Percentiles rank a stretch among this genome's conserved stretches.
Evolutionary conservation across 2,329 filamentous ascomycete genomes (phyloP).

Genomic region (Paraconiothyrium brasiliense): DNA sequence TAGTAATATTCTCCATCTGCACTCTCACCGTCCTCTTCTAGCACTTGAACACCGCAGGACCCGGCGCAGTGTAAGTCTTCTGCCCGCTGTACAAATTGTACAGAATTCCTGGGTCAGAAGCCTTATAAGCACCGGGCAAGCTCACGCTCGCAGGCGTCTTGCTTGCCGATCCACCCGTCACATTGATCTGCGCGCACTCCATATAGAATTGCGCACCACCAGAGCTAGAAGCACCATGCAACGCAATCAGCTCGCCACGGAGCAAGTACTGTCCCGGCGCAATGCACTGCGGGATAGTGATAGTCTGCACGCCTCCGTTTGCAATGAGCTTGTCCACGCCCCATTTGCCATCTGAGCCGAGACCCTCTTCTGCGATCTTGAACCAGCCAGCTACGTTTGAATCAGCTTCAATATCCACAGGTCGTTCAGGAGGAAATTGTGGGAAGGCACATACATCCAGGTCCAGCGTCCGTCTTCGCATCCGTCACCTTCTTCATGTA

Average conservation of each 20-base stretch:
- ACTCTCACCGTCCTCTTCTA: conserved; percentile 34
- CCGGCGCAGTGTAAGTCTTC: conserved; percentile 59
- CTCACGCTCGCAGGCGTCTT: conserved; percentile 41
- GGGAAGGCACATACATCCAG: conserved; percentile 30
- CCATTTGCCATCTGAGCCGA: conserved; percentile 45
- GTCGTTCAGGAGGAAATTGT: conserved; percentile 10
- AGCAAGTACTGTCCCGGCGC: conserved; percentile 54
- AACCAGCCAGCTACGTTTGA: conserved; percentile 33
- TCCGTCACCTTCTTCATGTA: conserved; percentile 66
- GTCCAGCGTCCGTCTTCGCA: conserved; percentile 49
- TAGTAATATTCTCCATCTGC: neutral
- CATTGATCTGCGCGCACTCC: conserved; percentile 48
- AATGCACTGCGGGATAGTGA: conserved; percentile 49
- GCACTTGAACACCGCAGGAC: conserved; percentile 61
- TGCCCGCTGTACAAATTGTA: conserved; percentile 41
- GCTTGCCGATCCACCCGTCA: conserved; percentile 35
- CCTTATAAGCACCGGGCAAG: conserved; percentile 45
- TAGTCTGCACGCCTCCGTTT: conserved; percentile 55
- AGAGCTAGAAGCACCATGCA: conserved; percentile 46
- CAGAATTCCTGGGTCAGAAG: conserved; percentile 42
- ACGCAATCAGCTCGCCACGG: conserved; percentile 56
- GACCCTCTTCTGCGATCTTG: conserved; percentile 51
- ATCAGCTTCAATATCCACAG: neutral
- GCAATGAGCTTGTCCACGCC: conserved; percentile 47
- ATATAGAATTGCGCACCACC: conserved; percentile 57